Conservation (phyloP, 1,139 yeast genomes). For the Entelexis sorbosivorans region DNA sequence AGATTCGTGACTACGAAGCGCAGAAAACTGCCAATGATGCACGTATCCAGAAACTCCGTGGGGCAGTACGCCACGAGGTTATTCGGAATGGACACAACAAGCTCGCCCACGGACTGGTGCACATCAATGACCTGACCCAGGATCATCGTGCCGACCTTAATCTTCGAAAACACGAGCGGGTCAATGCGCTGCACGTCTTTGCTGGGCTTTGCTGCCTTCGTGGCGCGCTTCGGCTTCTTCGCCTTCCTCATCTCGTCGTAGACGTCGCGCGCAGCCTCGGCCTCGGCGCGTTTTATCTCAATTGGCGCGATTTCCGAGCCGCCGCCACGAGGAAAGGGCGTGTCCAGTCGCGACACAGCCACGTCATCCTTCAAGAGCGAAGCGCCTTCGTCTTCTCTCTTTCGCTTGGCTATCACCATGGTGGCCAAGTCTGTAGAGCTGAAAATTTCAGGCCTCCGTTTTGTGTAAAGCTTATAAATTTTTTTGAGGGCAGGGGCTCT, state of each 20-base stretch:
- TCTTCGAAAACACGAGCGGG: constrained; percentile 47
- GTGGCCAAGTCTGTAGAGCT: constrained; percentile 3
- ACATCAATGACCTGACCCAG: constrained; percentile 65
- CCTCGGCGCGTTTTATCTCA: constrained; percentile 85
- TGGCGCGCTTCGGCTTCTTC: constrained; percentile 25
- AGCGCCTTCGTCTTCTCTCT: constrained; percentile 11
- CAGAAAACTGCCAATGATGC: constrained; percentile 64
- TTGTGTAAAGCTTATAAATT: constrained; percentile 10
- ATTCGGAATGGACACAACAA: constrained; percentile 69
- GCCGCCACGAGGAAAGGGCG: constrained; percentile 74
- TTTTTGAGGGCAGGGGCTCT: constrained; percentile 14
- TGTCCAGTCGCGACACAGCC: constrained; percentile 8
- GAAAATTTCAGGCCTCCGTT: neutral
- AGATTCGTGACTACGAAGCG: constrained; percentile 53
- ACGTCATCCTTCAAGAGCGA: constrained; percentile 14
- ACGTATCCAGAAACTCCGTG: neutral
- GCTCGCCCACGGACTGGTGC: constrained; percentile 41
- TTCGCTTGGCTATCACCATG: constrained; percentile 12
- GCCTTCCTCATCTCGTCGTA: constrained; percentile 29
- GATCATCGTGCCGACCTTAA: constrained; percentile 60
- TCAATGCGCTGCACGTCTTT: constrained; percentile 40
- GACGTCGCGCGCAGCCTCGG: constrained; percentile 84
- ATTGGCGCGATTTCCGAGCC: constrained; percentile 66
- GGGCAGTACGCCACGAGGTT: constrained; percentile 54
- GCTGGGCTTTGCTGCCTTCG: constrained; percentile 23